Evolutionary conservation across 75 land plant genomes (phyloP).

Genomic region (Sequoiadendron giganteum): DNA sequence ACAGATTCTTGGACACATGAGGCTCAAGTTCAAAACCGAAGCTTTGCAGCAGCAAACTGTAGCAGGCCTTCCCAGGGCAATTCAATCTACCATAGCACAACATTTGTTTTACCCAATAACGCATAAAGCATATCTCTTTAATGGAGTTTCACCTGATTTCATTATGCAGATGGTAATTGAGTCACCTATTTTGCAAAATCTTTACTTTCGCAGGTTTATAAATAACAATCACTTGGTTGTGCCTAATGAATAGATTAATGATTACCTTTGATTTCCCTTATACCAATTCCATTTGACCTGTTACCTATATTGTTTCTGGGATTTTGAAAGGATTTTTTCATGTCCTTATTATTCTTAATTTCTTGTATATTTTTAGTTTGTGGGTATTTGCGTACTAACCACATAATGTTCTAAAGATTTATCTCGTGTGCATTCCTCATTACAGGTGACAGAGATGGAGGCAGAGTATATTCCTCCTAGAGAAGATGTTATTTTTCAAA

Average conservation of each 20-base stretch:
- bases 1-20: slow-evolving; percentile 75
- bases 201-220: not conserved
- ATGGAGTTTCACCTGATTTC: slow-evolving; percentile 50
- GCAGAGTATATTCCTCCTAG: slow-evolving; percentile 40
- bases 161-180: slow-evolving; percentile 47
- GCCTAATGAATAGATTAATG: not conserved
- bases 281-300: not conserved
- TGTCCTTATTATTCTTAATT: not conserved
- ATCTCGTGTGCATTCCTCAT: not conserved
- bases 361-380: not conserved
- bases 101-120: slow-evolving; percentile 61
- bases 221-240: not conserved
- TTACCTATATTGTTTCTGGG: not conserved
- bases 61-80: slow-evolving; percentile 63
- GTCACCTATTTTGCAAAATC: not conserved
- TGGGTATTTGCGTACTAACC: not conserved
- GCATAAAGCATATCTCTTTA: slow-evolving; percentile 52
- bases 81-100: slow-evolving; percentile 61
- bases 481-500: slow-evolving; percentile 32
- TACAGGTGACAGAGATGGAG: slow-evolving; percentile 38
- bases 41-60: slow-evolving; percentile 71
- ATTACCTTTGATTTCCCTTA: not conserved
- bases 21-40: slow-evolving; percentile 69
- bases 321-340: not conserved
- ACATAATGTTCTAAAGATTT: not conserved